Evolutionary conservation across 129 eudicot genomes (phyloP).

Genomic region (Flaveria brownii): DNA sequence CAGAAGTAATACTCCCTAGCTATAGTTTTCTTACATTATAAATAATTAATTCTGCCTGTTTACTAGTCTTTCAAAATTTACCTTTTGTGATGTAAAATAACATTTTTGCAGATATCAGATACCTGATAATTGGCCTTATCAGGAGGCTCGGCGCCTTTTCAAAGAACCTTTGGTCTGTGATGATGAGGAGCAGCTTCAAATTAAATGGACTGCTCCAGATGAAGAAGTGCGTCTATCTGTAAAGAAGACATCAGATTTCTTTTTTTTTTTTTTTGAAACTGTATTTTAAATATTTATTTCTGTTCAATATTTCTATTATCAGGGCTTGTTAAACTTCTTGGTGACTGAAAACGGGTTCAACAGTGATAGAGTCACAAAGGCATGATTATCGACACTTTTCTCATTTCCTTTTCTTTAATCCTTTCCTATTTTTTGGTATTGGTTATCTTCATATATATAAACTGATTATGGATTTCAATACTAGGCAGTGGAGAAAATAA

Average conservation of each 20-base stretch:
- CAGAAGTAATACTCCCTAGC: background rate
- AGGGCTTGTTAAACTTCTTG: conserved; percentile 86
- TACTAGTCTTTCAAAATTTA: background rate
- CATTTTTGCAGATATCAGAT: conserved; percentile 63
- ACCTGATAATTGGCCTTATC: conserved; percentile 94
- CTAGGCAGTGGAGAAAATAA: conserved; percentile 83
- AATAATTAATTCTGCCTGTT: background rate
- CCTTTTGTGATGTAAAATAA: background rate
- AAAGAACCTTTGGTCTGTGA: conserved; percentile 75
- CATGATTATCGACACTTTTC: conserved; percentile 15
- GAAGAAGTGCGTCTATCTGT: conserved; percentile 64
- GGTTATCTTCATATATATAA: background rate
- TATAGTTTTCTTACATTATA: background rate
- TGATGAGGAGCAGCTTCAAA: conserved; percentile 68
- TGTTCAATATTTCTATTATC: conserved; percentile 17
- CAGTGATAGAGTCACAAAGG: conserved; percentile 83
- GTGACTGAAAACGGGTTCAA: conserved; percentile 96
- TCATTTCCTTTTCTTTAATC: background rate
- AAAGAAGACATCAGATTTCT: background rate
- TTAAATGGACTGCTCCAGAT: conserved; percentile 93
- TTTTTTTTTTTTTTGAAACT: background rate
- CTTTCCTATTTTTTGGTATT: background rate
- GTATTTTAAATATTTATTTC: background rate
- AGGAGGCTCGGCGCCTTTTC: conserved; percentile 83
- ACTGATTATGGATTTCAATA: conserved; percentile 16